Percentiles rank a stretch among this genome's conserved stretches.
Conservation (phyloP, 2,329 filamentous ascomycete genomes). For the Samsoniella hepiali region DNA sequence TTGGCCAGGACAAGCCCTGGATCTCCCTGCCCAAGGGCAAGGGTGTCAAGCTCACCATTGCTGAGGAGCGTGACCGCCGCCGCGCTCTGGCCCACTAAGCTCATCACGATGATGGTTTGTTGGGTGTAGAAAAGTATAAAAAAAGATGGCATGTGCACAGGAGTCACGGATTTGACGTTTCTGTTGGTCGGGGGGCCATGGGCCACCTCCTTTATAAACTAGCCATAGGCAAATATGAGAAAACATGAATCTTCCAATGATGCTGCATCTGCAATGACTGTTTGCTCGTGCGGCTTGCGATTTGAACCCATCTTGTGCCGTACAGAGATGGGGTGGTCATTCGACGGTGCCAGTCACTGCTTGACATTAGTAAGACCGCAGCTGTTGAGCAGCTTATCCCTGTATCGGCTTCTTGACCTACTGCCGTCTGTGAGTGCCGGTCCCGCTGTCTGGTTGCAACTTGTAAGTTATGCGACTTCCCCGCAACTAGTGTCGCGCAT, state of each 20-base stretch:
- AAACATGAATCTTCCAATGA: conserved; percentile 31
- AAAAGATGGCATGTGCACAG: conserved; percentile 37
- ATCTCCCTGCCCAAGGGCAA: conserved; percentile 99
- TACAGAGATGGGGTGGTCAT: neutral
- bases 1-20: conserved; percentile 98
- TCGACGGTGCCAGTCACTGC: no score
- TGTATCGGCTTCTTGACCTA: neutral
- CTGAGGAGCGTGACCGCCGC: conserved; percentile 98
- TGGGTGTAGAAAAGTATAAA: conserved; percentile 25
- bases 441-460: neutral
- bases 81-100: conserved; percentile 64
- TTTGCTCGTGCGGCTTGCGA: no score
- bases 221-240: conserved; percentile 37
- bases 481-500: neutral
- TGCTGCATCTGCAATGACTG: neutral
- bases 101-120: conserved; percentile 9
- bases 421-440: neutral
- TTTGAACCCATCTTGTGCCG: neutral
- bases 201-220: conserved; percentile 29
- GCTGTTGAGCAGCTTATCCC: neutral
- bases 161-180: conserved; percentile 42
- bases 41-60: conserved; percentile 99
- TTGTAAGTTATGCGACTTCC: neutral
- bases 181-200: conserved; percentile 25
- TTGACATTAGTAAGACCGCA: no score